Evolutionary conservation across 495 filamentous ascomycete species (phyloP), one percentile per base, ranked within the genome.

Genomic region (Usnea hakonensis): DNA sequence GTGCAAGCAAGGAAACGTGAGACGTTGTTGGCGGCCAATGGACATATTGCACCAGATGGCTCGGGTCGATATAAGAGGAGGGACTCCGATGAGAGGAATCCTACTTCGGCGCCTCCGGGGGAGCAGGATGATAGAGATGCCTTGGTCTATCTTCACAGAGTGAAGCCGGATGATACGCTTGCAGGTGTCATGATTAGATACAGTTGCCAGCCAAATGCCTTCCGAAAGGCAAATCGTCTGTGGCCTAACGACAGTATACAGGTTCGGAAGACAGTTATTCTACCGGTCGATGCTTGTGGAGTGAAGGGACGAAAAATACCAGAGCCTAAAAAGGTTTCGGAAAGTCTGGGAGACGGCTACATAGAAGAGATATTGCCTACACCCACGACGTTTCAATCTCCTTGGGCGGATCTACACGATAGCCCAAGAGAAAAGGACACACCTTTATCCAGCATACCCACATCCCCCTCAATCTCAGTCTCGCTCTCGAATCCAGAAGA

Each of bases 181-280:
- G 90, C 90, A 1, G 92, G 94, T 3, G 86, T 98, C 23, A 88
- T 90, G 32, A 90, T 98, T 48, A 88, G 85, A 64, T 98, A 94
- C 73, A 88, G 88, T 65, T 96, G 91, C 68, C 83, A 87, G 62
- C 80, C 88, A 52, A 85, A 88, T 33, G 78, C 89, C 0, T 88
- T 98, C 61, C 77, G 88, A 30, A 91, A 90, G 70, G 88, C 90
- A 32, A 98, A 98, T 69, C 84, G 93, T 21, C 82, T 98, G 66
- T 97, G 94, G 94, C 89, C 90, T 10, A 90, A 90, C 62, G 95
- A 97, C 70, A 87, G 82, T 60, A 87, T 96, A 40, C 92, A 96
- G 70, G 82, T 84, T 57, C 85, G 91, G 44, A 90, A 90, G 66
- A 85, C 82, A 23, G 79, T 98, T 19, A 77, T 95, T 11, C 73